phyloP scores from a whole-genome alignment of 2,329 filamentous ascomycete species.

The Aureobasidium namibiae region DNA sequence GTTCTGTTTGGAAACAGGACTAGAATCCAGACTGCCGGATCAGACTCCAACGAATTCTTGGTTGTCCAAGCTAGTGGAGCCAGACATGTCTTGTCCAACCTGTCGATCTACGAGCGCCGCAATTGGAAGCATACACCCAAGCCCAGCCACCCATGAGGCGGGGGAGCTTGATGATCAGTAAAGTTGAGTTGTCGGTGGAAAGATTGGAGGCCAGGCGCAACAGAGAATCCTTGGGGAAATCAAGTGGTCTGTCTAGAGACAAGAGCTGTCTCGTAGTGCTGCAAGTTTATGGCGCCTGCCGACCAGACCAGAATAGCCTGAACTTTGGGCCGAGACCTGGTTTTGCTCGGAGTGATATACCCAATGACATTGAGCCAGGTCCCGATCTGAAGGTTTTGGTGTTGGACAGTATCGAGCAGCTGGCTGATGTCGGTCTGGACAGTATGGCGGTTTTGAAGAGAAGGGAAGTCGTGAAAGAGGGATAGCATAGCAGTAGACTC shows the following conservation, averaged over 20 bases:
- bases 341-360: constrained; percentile 39
- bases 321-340: constrained; percentile 37
- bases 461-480: constrained; percentile 60
- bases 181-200: no score
- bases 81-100: no score
- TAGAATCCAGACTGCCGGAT: no score
- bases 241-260: background rate
- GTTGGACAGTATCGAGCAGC: constrained; percentile 56
- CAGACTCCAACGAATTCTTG: no score
- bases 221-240: background rate
- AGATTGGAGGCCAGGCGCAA: no score
- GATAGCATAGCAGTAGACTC: constrained; percentile 52
- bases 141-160: no score
- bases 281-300: constrained; percentile 63
- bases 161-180: background rate
- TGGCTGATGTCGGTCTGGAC: constrained; percentile 52
- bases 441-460: constrained; percentile 17
- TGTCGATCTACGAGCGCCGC: background rate
- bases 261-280: constrained; percentile 60
- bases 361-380: constrained; percentile 86
- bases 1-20: no score
- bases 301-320: constrained; percentile 74
- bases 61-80: no score
- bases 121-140: background rate
- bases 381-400: constrained; percentile 60